Base-by-base conservation (phyloP, 2,329 filamentous ascomycete genomes). In the Lasiodiplodia sp. region DNA sequence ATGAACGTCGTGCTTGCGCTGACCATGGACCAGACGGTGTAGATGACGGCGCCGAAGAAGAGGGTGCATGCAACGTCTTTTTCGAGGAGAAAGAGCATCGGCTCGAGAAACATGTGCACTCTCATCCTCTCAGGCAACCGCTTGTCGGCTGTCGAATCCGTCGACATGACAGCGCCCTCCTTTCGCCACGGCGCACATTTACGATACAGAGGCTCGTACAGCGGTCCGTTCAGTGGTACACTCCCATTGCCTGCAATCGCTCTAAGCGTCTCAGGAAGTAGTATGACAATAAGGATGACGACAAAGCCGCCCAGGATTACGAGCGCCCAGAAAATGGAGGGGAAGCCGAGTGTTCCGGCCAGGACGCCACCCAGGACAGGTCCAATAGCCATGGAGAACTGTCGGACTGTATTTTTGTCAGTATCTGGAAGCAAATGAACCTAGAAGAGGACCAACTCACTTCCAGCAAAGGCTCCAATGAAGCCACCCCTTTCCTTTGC, bases 1-100 rank as follows among this genome's bases (percentile, higher is more conserved):
- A 87, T 78, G 0, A 80, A 80, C 0, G 86, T 85, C 80, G 86
- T 84, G 44, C 82, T 82, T 0, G 86, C 86, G 68, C 86, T 86
- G 71, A 81, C 83, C 83, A 87, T 86, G 68, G 86, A 84, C 83
- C 84, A 87, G 8, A 85, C 82, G 0, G 84, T 80, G 68, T 87
- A 87, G 74, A 86, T 83, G 2, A 86, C 72, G 0, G 82, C 82
- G 4, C 86, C 78, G 64, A 84, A 87, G 18, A 82, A 3, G 37
- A 86, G 82, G 6, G 85, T 80, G 0, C 81, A 79, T 0, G 80
- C 76, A 0, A 83, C 81, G 1, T 82, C 83, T 62, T 69, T 76
- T 11, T 72, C 64, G 5, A 73, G 52, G 0, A 68, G 66, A n/a
- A 71, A 64, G 56, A 38, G 52, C 44, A 56, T 56, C n/a, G 64